phyloP scores from a whole-genome alignment of 345 rosid genomes.

The Citrus trifoliata region DNA sequence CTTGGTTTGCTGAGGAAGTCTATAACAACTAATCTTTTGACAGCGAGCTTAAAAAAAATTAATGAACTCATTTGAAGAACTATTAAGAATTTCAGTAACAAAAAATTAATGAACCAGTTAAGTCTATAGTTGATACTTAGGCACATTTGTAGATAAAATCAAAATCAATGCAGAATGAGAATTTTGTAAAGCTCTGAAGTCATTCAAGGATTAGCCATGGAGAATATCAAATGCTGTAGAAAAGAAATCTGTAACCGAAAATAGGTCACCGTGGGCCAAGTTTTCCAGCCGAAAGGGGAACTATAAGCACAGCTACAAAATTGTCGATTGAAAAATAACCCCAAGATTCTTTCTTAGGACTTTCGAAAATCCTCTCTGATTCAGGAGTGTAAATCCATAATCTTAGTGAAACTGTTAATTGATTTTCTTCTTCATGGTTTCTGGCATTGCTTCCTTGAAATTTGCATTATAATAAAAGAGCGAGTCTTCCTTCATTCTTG shows the following conservation, averaged over 20 bases:
- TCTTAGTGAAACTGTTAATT: too few relatives aligned
- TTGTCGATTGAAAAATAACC: too few relatives aligned
- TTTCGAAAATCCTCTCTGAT: too few relatives aligned
- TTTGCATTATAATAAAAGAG: too few relatives aligned
- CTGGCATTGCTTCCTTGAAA: too few relatives aligned
- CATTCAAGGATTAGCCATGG: background rate
- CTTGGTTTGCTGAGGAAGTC: constrained; percentile 52
- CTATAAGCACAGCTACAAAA: background rate
- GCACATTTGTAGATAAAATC: constrained; percentile 6
- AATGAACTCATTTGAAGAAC: background rate
- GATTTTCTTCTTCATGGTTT: too few relatives aligned
- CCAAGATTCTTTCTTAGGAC: too few relatives aligned
- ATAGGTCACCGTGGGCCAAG: background rate
- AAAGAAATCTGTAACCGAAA: background rate
- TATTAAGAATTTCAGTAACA: constrained; percentile 2
- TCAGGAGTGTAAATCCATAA: too few relatives aligned
- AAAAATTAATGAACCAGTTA: background rate
- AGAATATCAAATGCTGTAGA: background rate
- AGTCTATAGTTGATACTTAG: background rate
- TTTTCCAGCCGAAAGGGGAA: background rate
- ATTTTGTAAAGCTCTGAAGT: constrained; percentile 8
- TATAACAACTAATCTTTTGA: background rate
- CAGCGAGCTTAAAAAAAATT: background rate
- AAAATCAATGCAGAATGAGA: background rate
- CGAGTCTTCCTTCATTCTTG: too few relatives aligned